phyloP scores from a whole-genome alignment of 169 alveolate species.

The Plasmodium gallinaceum region DNA sequence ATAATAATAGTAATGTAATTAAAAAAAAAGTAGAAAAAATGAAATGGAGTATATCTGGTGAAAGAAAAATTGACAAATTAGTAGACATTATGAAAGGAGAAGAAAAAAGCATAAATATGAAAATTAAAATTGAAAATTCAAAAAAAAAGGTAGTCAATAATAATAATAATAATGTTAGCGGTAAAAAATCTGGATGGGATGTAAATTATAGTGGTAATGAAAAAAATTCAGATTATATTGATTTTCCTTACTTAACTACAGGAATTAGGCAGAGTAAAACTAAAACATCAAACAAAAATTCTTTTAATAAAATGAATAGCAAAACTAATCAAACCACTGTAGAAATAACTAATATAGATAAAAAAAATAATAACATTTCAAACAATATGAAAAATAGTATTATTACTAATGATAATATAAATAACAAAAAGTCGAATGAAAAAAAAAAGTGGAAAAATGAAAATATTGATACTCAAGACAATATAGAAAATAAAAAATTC shows the following conservation, averaged over 20 bases:
- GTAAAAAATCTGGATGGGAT: constrained; percentile 51
- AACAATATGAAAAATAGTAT: not conserved
- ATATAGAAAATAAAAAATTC: constrained; percentile 29
- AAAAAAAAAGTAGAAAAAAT: constrained; percentile 46
- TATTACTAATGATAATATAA: not conserved
- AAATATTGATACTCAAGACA: constrained; percentile 4
- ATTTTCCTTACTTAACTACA: constrained; percentile 48
- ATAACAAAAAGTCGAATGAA: constrained; percentile 13
- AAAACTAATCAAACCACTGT: not conserved
- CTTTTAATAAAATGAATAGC: not conserved
- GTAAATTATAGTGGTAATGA: constrained; percentile 13
- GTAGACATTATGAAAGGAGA: constrained; percentile 72
- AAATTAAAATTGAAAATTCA: constrained; percentile 49
- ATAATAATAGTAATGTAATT: not conserved
- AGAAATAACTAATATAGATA: not conserved
- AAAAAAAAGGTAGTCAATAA: constrained; percentile 30
- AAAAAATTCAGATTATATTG: constrained; percentile 42
- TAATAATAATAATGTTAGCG: constrained; percentile 14
- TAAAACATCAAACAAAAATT: constrained; percentile 17
- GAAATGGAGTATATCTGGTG: constrained; percentile 62
- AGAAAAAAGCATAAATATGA: constrained; percentile 51
- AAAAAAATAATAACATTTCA: constrained; percentile 2
- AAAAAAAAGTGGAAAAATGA: constrained; percentile 58
- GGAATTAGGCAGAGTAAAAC: constrained; percentile 22
- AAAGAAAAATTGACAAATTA: constrained; percentile 57